These are phyloP conservation scores for Bacidia gigantensis DNA, from an alignment of 495 filamentous ascomycete species.

Conservation along the genomic window DNA sequence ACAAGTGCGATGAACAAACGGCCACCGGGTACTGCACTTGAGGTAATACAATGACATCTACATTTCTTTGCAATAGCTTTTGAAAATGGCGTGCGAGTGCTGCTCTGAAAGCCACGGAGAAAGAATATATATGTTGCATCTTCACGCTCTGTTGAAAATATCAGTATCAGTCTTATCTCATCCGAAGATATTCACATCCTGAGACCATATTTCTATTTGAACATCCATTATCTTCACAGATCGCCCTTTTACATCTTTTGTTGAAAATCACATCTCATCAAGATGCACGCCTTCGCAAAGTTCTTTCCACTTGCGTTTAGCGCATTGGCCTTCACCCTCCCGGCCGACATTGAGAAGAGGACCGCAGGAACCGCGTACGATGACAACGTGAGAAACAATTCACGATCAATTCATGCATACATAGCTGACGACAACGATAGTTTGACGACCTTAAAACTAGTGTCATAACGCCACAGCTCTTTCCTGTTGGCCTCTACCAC, in stretches of 20 bases:
- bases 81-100: neutral
- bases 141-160: neutral
- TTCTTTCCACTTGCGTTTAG: neutral
- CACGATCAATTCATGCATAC: neutral
- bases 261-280: neutral
- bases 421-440: neutral
- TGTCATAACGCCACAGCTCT: slow-evolving; percentile 1
- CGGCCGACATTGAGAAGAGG: neutral
- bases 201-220: neutral
- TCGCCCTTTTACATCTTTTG: neutral
- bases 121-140: neutral
- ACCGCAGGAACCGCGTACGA: neutral
- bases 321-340: neutral
- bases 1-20: neutral
- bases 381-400: neutral
- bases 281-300: slow-evolving; percentile 1
- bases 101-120: neutral
- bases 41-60: neutral
- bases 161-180: neutral
- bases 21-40: neutral
- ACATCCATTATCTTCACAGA: neutral
- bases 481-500: slow-evolving; percentile 1
- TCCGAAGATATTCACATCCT: neutral
- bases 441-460: slow-evolving; percentile 1
- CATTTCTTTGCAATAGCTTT: neutral